Evolutionary conservation across 257 asterid species (phyloP).

Genomic region (Penstemon newberryi): DNA sequence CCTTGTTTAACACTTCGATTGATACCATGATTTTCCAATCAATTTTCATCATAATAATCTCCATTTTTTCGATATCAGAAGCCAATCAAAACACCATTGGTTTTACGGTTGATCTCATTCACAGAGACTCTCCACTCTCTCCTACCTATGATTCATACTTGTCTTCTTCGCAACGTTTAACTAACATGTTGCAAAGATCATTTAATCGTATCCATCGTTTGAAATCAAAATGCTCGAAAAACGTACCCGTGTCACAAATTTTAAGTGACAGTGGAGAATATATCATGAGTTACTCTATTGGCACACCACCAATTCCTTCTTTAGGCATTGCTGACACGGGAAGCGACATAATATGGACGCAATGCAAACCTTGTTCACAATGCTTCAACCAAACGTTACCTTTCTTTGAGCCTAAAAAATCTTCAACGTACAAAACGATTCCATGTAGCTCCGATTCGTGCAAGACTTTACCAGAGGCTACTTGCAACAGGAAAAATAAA

Average conservation of each 20-base stretch:
- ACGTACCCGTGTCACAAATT: slow-evolving; percentile 16
- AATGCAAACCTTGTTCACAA: slow-evolving; percentile 41
- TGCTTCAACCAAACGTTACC: slow-evolving; percentile 38
- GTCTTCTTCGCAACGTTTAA: slow-evolving; percentile 22
- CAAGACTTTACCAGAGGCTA: neutral
- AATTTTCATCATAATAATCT: slow-evolving; percentile 9
- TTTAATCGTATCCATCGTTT: slow-evolving; percentile 16
- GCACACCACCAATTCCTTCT: slow-evolving; percentile 40
- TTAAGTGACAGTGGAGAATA: slow-evolving; percentile 27
- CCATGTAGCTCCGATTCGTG: slow-evolving; percentile 16
- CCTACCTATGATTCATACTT: slow-evolving; percentile 25
- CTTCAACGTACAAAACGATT: slow-evolving; percentile 25
- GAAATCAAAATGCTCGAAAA: neutral
- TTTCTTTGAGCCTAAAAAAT: slow-evolving; percentile 28
- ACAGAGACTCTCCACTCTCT: slow-evolving; percentile 37
- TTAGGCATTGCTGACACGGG: slow-evolving; percentile 46
- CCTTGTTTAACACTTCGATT: neutral
- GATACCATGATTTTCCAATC: slow-evolving; percentile 15
- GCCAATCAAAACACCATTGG: slow-evolving; percentile 11
- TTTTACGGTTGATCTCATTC: slow-evolving; percentile 37
- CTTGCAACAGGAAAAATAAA: neutral
- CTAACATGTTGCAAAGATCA: slow-evolving; percentile 30
- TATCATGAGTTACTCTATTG: slow-evolving; percentile 35
- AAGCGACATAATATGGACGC: slow-evolving; percentile 47
- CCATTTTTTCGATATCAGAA: slow-evolving; percentile 5